These are phyloP conservation scores for Fusarium praegraminearum DNA, from an alignment of 2,329 filamentous ascomycete genomes.

Conservation along the genomic window DNA sequence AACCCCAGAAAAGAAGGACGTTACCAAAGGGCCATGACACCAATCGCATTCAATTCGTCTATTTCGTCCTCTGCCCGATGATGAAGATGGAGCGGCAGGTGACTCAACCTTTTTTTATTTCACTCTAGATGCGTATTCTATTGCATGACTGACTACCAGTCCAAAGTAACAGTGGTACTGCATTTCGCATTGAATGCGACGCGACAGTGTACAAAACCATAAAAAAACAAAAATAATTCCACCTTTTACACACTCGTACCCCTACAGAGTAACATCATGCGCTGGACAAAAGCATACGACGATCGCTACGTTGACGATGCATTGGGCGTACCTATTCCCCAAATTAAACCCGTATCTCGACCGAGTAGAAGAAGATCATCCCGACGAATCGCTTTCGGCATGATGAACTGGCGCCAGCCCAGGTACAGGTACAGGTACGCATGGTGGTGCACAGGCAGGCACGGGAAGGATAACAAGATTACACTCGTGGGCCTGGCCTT, in stretches of 20 bases:
- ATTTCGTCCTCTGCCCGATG: background rate
- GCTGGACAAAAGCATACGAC: conserved; percentile 8
- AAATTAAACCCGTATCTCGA: conserved; percentile 19
- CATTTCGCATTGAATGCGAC: conserved; percentile 18
- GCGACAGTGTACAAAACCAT: background rate
- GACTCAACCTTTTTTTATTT: background rate
- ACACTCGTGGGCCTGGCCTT: conserved; percentile 9
- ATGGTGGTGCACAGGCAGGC: background rate
- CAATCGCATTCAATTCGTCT: conserved; percentile 16
- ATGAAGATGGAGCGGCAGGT: background rate
- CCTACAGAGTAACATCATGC: conserved; percentile 24
- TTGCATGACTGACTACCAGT: conserved; percentile 10
- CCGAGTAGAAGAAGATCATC: conserved; percentile 1
- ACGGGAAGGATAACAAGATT: conserved; percentile 32
- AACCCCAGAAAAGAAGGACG: conserved; percentile 36
- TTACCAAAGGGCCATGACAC: conserved; percentile 19
- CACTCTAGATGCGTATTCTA: background rate
- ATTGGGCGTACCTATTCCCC: conserved; percentile 16
- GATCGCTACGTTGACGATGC: conserved; percentile 11
- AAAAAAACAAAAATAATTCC: conserved; percentile 1
- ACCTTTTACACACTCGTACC: background rate
- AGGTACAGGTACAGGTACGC: background rate
- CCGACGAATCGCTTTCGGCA: conserved; percentile 15
- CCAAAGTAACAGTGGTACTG: conserved; percentile 28
- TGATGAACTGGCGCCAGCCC: conserved; percentile 1